phyloP scores from a whole-genome alignment of 2,329 filamentous ascomycete species.

The Aspergillus ochraceus region DNA sequence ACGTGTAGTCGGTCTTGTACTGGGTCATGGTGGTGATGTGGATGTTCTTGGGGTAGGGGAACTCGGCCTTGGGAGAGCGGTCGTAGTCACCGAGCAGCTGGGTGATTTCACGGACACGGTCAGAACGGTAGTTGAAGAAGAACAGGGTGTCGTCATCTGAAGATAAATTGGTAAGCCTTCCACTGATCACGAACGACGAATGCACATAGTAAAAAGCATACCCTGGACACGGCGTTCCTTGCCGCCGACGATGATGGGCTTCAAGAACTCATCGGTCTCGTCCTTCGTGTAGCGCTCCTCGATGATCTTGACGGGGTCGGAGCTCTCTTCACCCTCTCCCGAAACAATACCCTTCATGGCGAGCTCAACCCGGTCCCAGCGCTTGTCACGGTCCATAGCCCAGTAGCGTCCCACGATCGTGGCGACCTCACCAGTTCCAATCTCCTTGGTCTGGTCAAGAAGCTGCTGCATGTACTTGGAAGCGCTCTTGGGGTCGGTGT shows the following conservation, averaged over 20 bases:
- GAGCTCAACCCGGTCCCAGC: slow-evolving; percentile 92
- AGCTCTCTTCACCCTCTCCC: slow-evolving; percentile 83
- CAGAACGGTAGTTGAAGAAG: slow-evolving; percentile 99
- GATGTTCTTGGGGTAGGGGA: slow-evolving; percentile 88
- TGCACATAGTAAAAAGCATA: slow-evolving; percentile 38
- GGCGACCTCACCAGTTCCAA: slow-evolving; percentile 82
- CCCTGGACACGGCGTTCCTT: slow-evolving; percentile 82
- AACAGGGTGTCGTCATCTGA: slow-evolving; percentile 89
- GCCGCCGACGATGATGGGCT: slow-evolving; percentile 92
- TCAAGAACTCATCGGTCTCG: slow-evolving; percentile 96
- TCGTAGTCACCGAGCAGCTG: slow-evolving; percentile 91
- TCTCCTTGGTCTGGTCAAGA: slow-evolving; percentile 75
- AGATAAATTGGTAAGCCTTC: slow-evolving; percentile 18
- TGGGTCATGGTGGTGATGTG: slow-evolving; percentile 93
- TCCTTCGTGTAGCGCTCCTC: slow-evolving; percentile 82
- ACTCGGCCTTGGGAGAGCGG: slow-evolving; percentile 85
- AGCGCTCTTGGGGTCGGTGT: slow-evolving; percentile 95
- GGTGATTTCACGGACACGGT: slow-evolving; percentile 93
- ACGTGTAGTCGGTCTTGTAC: slow-evolving; percentile 94
- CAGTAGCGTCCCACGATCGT: slow-evolving; percentile 96
- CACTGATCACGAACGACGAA: neutral
- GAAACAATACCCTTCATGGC: slow-evolving; percentile 82
- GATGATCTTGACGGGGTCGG: slow-evolving; percentile 82
- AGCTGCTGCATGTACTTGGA: slow-evolving; percentile 85
- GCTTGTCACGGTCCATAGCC: slow-evolving; percentile 99